Conservation (phyloP, 768 basidiomycete species). For the Suillus occidentalis region DNA sequence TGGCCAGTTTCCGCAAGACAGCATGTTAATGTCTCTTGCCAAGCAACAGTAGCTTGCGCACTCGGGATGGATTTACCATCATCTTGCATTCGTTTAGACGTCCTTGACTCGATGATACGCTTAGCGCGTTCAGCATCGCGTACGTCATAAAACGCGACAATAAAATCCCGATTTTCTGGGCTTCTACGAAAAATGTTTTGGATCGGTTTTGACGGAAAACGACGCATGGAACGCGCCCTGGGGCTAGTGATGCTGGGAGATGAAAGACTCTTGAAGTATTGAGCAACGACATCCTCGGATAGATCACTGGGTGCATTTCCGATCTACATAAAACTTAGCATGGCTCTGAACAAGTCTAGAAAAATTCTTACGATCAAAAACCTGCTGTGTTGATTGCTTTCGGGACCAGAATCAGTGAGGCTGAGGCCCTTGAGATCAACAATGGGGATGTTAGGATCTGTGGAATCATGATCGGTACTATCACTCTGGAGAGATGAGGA, state of each 20-base stretch:
- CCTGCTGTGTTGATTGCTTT: constrained; percentile 24
- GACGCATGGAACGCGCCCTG: background rate
- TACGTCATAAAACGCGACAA: constrained; percentile 63
- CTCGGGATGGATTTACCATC: constrained; percentile 14
- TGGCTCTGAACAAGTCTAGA: background rate
- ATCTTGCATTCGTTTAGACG: constrained; percentile 9
- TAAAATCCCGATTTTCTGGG: constrained; percentile 49
- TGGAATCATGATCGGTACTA: constrained; percentile 32
- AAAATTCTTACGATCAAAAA: constrained; percentile 31
- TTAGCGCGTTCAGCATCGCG: constrained; percentile 53
- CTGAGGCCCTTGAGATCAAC: constrained; percentile 17
- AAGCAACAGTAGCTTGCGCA: constrained; percentile 10
- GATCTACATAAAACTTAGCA: constrained; percentile 34
- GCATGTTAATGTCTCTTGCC: constrained; percentile 37
- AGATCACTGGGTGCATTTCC: constrained; percentile 38
- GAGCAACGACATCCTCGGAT: constrained; percentile 29
- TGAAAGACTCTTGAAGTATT: constrained; percentile 31
- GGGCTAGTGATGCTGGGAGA: constrained; percentile 14
- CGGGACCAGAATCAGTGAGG: constrained; percentile 27
- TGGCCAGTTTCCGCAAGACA: constrained; percentile 47
- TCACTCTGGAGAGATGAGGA: constrained; percentile 53
- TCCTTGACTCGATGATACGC: constrained; percentile 34
- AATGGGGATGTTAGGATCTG: constrained; percentile 25
- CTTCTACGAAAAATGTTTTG: constrained; percentile 59
- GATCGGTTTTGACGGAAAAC: constrained; percentile 32